phyloP scores from a whole-genome alignment of 192 early-diverging fungal species.

The Gonapodya sp. region DNA sequence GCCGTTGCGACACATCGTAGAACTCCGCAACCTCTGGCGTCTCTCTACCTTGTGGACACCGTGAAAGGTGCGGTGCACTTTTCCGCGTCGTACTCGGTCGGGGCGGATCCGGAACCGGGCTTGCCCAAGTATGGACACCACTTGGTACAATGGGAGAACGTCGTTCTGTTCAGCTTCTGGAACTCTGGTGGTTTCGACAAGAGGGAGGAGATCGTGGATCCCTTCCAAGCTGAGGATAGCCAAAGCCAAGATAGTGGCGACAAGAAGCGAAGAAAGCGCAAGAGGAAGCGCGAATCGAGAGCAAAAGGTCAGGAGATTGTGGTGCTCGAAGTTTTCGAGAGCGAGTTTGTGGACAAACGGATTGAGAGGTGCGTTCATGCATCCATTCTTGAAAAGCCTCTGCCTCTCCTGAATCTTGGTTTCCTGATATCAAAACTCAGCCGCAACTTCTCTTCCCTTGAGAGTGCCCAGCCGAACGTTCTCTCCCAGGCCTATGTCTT shows the following conservation, averaged over 20 bases:
- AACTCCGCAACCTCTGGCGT: slow-evolving; percentile 10
- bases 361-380: slow-evolving; percentile 41
- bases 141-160: slow-evolving; percentile 75
- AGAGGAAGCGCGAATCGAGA: background rate
- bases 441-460: slow-evolving; percentile 63
- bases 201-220: slow-evolving; percentile 7
- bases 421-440: slow-evolving; percentile 26
- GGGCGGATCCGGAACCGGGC: slow-evolving; percentile 25
- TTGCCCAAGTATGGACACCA: slow-evolving; percentile 40
- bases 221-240: background rate
- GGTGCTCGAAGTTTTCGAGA: slow-evolving; percentile 82
- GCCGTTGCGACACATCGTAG: slow-evolving; percentile 54
- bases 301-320: slow-evolving; percentile 69
- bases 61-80: slow-evolving; percentile 71
- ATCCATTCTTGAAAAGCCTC: slow-evolving; percentile 5
- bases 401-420: background rate
- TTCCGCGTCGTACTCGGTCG: slow-evolving; percentile 56
- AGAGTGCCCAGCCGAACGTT: slow-evolving; percentile 59
- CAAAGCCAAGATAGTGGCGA: slow-evolving; percentile 7
- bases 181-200: slow-evolving; percentile 46
- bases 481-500: slow-evolving; percentile 64
- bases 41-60: slow-evolving; percentile 75
- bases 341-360: slow-evolving; percentile 56
- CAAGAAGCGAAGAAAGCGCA: slow-evolving; percentile 16
- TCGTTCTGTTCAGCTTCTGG: slow-evolving; percentile 82